Conservation (phyloP, 169 alveolate species). For the Cryptosporidium felis region DNA sequence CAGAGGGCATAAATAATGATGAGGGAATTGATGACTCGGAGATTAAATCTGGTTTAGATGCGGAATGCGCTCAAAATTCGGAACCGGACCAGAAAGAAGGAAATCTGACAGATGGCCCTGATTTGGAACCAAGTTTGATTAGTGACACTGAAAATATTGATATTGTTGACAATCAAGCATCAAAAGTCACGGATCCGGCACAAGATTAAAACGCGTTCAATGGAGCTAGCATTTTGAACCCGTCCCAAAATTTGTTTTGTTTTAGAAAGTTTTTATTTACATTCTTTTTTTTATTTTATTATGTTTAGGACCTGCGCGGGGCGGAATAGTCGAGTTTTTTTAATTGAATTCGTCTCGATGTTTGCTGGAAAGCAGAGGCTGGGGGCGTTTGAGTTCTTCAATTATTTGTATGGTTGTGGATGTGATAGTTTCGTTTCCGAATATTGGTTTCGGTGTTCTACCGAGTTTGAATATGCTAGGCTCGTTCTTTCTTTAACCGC, state of each 20-base stretch:
- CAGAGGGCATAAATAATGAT: too few relatives aligned
- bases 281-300: background rate
- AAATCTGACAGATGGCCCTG: background rate
- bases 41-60: background rate
- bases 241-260: background rate
- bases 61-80: background rate
- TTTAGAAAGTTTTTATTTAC: background rate
- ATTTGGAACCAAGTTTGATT: background rate
- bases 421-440: background rate
- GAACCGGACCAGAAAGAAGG: background rate
- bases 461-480: conserved; percentile 18
- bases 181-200: background rate
- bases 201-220: background rate
- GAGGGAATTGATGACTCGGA: background rate
- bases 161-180: background rate
- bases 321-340: background rate
- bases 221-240: background rate
- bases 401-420: conserved; percentile 11
- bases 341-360: background rate
- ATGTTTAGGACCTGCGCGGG: conserved; percentile 28
- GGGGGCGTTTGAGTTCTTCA: background rate
- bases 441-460: background rate
- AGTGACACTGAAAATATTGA: background rate
- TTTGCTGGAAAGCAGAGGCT: background rate
- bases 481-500: background rate